A percentile compares a stretch with the other conserved stretches of the same genome.
Conservation (phyloP, 495 filamentous ascomycete genomes). For the Usnea hakonensis region DNA sequence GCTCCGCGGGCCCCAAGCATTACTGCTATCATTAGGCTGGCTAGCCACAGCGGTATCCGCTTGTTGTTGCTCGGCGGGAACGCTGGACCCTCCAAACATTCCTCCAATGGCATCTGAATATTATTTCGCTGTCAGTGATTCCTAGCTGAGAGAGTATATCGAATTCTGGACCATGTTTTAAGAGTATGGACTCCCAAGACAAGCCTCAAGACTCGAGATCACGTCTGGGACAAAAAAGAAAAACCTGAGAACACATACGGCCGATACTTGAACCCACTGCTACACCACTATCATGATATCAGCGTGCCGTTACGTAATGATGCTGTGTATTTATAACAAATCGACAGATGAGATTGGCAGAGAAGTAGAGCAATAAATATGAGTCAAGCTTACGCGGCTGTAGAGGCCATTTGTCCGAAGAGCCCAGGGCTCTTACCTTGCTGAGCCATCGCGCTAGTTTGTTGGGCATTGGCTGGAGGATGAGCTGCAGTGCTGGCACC, state of each 20-base stretch:
- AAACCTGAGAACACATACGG: too few relatives aligned
- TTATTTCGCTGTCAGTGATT: too few relatives aligned
- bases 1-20: slow-evolving; percentile 44
- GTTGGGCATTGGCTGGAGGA: slow-evolving; percentile 37
- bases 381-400: slow-evolving; percentile 59
- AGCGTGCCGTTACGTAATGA: slow-evolving; percentile 13
- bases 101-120: slow-evolving; percentile 89
- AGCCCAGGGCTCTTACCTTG: slow-evolving; percentile 55
- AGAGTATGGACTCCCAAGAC: too few relatives aligned
- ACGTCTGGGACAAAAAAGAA: too few relatives aligned
- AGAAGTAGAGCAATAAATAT: slow-evolving; percentile 1
- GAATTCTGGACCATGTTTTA: too few relatives aligned
- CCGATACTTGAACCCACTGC: slow-evolving; percentile 91
- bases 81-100: slow-evolving; percentile 59
- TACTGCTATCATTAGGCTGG: slow-evolving; percentile 36
- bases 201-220: too few relatives aligned
- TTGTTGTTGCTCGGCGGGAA: slow-evolving; percentile 49
- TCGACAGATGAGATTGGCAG: background rate
- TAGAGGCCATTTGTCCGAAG: slow-evolving; percentile 80
- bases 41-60: slow-evolving; percentile 37
- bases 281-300: slow-evolving; percentile 61
- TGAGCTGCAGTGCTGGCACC: slow-evolving; percentile 60
- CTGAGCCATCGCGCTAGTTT: slow-evolving; percentile 42
- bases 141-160: too few relatives aligned
- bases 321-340: slow-evolving; percentile 4